phyloP scores from a whole-genome alignment of 306 rosid genomes.

The Potentilla sterilis region DNA sequence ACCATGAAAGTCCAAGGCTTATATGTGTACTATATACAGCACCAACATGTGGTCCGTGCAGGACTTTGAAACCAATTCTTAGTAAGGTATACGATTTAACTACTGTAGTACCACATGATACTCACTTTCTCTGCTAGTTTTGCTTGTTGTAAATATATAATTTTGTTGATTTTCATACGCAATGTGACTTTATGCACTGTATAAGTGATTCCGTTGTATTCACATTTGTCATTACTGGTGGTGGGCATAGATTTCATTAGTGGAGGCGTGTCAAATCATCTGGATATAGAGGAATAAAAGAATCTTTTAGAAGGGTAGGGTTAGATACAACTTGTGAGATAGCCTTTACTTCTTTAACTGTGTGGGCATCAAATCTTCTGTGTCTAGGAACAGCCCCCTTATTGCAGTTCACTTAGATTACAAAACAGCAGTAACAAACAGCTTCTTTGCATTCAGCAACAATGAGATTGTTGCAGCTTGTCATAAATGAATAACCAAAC shows the following conservation, averaged over 20 bases:
- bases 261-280: neutral
- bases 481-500: neutral
- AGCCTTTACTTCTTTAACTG: neutral
- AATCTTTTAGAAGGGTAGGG: neutral
- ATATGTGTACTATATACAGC: slow-evolving; percentile 80
- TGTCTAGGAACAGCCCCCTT: neutral
- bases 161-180: slow-evolving; percentile 13
- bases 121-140: slow-evolving; percentile 18
- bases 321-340: neutral
- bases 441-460: neutral
- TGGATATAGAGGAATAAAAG: neutral
- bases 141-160: neutral
- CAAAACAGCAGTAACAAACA: neutral
- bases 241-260: neutral
- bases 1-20: slow-evolving; percentile 96
- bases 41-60: slow-evolving; percentile 94
- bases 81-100: slow-evolving; percentile 57
- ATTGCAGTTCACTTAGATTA: neutral
- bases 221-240: neutral
- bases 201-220: neutral
- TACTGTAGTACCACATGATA: slow-evolving; percentile 7
- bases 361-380: neutral
- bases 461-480: neutral
- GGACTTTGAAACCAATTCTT: slow-evolving; percentile 94
- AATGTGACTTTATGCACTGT: slow-evolving; percentile 13